These are phyloP conservation scores for Colletotrichum limetticola DNA, from an alignment of 2,329 filamentous ascomycete genomes.

Conservation along the genomic window DNA sequence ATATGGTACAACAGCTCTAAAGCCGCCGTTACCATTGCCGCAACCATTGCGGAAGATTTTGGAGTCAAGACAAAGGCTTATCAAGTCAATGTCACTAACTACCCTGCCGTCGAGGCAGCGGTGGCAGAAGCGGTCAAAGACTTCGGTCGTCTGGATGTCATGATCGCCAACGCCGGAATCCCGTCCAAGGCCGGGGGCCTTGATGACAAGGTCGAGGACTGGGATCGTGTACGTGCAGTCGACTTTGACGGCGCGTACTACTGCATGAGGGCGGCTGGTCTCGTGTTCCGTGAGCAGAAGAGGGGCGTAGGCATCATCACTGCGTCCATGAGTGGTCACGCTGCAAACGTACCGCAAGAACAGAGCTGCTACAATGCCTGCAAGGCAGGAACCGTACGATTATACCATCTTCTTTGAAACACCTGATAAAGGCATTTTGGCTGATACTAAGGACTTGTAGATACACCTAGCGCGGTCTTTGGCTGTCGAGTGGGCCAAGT, in stretches of 20 bases:
- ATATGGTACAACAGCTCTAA: slow-evolving; percentile 26
- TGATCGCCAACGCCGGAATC: slow-evolving; percentile 48
- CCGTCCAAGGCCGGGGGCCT: slow-evolving; percentile 45
- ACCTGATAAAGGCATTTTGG: not conserved
- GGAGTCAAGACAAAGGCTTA: slow-evolving; percentile 43
- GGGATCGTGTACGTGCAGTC: slow-evolving; percentile 42
- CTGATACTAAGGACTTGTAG: slow-evolving; percentile 24
- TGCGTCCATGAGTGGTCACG: slow-evolving; percentile 47
- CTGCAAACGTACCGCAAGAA: slow-evolving; percentile 67
- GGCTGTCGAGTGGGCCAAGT: slow-evolving; percentile 43
- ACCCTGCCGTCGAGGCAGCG: slow-evolving; percentile 40
- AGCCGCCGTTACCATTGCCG: not conserved
- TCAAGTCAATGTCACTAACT: slow-evolving; percentile 48
- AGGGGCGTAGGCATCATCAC: slow-evolving; percentile 49
- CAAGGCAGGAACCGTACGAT: slow-evolving; percentile 73
- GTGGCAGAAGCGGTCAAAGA: slow-evolving; percentile 45
- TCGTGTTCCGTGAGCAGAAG: slow-evolving; percentile 46
- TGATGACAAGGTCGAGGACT: slow-evolving; percentile 44
- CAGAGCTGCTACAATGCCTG: slow-evolving; percentile 85
- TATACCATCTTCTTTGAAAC: not conserved
- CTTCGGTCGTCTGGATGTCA: slow-evolving; percentile 48
- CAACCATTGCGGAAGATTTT: slow-evolving; percentile 16
- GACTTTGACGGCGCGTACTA: slow-evolving; percentile 48
- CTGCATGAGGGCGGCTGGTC: slow-evolving; percentile 45
- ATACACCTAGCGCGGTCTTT: slow-evolving; percentile 46